A percentile compares a stretch with the other conserved stretches of the same genome.
These are phyloP conservation scores for Beta corolliflora DNA, from an alignment of 179 eudicot species.

Conservation along the genomic window DNA sequence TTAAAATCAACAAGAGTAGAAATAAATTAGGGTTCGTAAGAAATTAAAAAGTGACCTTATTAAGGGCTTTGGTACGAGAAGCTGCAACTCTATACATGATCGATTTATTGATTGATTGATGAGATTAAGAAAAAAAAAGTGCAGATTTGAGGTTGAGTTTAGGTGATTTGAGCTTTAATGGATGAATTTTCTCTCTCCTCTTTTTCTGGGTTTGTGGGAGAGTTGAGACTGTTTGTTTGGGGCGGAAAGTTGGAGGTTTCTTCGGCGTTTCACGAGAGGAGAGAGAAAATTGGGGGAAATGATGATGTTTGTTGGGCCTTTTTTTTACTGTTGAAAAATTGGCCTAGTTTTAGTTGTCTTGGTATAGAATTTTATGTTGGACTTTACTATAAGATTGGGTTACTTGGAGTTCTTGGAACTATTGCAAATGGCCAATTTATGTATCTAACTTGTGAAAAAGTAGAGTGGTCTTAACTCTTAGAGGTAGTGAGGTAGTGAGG, in stretches of 20 bases:
- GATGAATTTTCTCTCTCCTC: constrained; percentile 4
- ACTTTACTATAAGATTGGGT: too few relatives aligned
- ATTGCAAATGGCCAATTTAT: too few relatives aligned
- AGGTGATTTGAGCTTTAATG: constrained; percentile 1
- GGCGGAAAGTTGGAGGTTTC: neutral
- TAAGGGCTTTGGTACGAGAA: constrained; percentile 52
- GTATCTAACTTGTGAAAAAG: too few relatives aligned
- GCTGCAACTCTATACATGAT: constrained; percentile 58
- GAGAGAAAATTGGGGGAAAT: neutral
- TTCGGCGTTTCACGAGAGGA: neutral
- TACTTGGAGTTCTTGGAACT: too few relatives aligned
- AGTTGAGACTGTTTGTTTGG: neutral
- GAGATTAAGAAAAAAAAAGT: neutral
- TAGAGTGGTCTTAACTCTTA: too few relatives aligned
- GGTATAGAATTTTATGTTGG: neutral
- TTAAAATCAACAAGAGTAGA: neutral
- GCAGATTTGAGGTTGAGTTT: neutral
- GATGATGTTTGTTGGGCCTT: neutral
- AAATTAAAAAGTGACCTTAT: constrained; percentile 39
- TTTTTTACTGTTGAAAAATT: neutral
- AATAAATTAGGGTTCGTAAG: constrained; percentile 17
- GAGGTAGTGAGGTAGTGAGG: too few relatives aligned
- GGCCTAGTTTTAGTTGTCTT: neutral
- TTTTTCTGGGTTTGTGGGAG: neutral
- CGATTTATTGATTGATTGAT: neutral